Conservation (phyloP, 164 flowering plant genomes). For the Vitis rotundifolia region DNA sequence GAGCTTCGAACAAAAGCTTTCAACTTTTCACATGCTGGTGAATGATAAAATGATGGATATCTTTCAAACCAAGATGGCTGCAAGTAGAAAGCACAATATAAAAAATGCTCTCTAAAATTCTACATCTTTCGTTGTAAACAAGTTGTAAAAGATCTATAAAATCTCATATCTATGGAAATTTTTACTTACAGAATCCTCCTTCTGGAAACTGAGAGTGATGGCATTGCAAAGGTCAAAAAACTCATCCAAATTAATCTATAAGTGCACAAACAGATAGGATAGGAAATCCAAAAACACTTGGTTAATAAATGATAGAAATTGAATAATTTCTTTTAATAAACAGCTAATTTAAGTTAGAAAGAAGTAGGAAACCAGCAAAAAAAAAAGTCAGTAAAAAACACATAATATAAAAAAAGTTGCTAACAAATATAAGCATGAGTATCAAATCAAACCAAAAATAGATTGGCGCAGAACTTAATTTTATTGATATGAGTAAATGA, state of each 20-base stretch:
- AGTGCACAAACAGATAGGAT: slow-evolving; percentile 6
- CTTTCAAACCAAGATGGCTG: slow-evolving; percentile 81
- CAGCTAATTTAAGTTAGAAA: too few species aligned
- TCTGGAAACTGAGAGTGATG: slow-evolving; percentile 76
- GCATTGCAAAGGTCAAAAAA: slow-evolving; percentile 90
- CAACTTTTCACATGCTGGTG: slow-evolving; percentile 56
- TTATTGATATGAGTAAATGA: too few species aligned
- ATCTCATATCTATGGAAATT: neutral
- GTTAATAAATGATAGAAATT: neutral
- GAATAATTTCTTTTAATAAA: neutral
- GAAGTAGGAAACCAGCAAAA: too few species aligned
- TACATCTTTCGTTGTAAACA: neutral
- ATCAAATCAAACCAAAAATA: too few species aligned
- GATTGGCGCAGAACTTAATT: neutral
- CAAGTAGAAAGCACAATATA: slow-evolving; percentile 23
- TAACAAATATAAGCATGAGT: too few species aligned
- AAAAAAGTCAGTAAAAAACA: neutral
- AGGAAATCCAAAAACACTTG: slow-evolving; percentile 6
- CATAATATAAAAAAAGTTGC: too few species aligned
- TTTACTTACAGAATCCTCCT: slow-evolving; percentile 75
- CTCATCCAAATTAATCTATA: slow-evolving; percentile 87
- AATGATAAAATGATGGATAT: slow-evolving; percentile 60
- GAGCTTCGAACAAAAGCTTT: slow-evolving; percentile 74
- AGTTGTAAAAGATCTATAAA: neutral
- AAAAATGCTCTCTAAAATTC: slow-evolving; percentile 6